Evolutionary conservation across 352 stramenopile species (phyloP).

Genomic region (Labyrinthula sp.): DNA sequence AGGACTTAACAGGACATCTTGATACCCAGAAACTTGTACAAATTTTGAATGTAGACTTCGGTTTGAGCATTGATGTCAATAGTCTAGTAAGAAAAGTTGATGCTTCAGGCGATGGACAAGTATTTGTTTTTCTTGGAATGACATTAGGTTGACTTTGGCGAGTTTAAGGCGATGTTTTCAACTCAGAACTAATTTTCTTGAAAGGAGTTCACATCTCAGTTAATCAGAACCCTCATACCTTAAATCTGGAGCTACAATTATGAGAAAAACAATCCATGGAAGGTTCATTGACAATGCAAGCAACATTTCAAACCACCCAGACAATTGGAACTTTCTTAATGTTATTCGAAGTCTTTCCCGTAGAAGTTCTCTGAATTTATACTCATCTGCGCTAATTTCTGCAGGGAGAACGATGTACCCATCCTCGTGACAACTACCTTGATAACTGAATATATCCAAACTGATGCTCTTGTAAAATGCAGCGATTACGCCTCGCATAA

Average conservation of each 20-base stretch:
- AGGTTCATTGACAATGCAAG: conserved; percentile 13
- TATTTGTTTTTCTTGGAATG: too few relatives aligned
- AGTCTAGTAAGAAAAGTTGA: conserved; percentile 82
- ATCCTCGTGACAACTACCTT: conserved; percentile 8
- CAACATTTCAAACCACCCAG: conserved; percentile 2
- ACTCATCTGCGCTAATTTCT: conserved; percentile 10
- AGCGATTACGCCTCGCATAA: conserved; percentile 11
- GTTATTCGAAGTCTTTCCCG: conserved; percentile 11
- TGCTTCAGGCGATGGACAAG: conserved; percentile 65
- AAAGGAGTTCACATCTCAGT: too few relatives aligned
- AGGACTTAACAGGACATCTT: conserved; percentile 14
- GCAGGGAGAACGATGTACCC: conserved; percentile 16
- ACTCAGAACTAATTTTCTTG: too few relatives aligned
- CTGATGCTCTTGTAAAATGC: conserved; percentile 10
- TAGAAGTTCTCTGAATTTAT: conserved; percentile 19
- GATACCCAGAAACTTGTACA: conserved; percentile 44
- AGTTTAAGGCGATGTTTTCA: conserved; percentile 74
- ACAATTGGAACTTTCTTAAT: conserved; percentile 10
- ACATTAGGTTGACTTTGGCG: conserved; percentile 83
- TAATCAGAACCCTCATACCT: too few relatives aligned
- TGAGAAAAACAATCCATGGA: conserved; percentile 20
- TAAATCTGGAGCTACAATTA: too few relatives aligned
- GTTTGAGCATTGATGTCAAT: conserved; percentile 79
- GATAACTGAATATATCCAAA: conserved; percentile 5
- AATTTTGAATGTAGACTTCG: conserved; percentile 78